Base-by-base conservation (phyloP, 1,284 basidiomycete species). In the Sporisorium sorghi region DNA sequence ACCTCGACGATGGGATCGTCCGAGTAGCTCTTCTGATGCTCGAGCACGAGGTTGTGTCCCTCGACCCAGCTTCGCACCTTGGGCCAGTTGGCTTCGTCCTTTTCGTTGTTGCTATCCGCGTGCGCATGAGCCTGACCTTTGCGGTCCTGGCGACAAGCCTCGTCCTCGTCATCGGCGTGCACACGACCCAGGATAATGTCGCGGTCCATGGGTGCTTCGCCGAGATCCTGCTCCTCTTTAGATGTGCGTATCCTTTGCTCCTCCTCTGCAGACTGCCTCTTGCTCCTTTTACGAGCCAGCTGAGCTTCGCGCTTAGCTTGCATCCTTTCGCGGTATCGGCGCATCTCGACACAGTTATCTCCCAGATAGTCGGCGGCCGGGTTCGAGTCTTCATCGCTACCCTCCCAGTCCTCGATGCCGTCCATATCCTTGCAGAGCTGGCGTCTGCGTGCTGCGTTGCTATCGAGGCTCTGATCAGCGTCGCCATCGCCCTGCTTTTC, bases 351-450 rank as follows among this genome's bases (percentile, higher is more conserved):
- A 35, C 80, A 82, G 21, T 81, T 51, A 30, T 83, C 82, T n/a
- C 83, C 82, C 23, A 78, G 75, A 53, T 81, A 84, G 52, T 84
- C 83, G 51, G 70, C 63, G 1, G 70, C 59, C 7, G 78, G 77
- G 49, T 80, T 71, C 19, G 64, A 47, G n/a, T 71, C 61, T 44
- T 80, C 78, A n/a, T 75, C 70, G 46, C 52, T 59, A 2, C 65
- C 69, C 11, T 77, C 59, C 70, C 73, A 78, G 28, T 81, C 80
- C 21, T 80, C 79, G 49, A 73, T 64, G 28, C 72, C 76, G 37
- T 79, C 77, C 40, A 71, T 54, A 19, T 73, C 73, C 12, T 68
- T 70, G 46, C 55, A 69, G 19, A 39, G 40, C 3, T 32, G 51
- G 30, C 40, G 54, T 21, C 60, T 58, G 8, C 17, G 33, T 4